Evolutionary conservation across 805 yeast species (phyloP).

Genomic region (Ogataea henricii): DNA sequence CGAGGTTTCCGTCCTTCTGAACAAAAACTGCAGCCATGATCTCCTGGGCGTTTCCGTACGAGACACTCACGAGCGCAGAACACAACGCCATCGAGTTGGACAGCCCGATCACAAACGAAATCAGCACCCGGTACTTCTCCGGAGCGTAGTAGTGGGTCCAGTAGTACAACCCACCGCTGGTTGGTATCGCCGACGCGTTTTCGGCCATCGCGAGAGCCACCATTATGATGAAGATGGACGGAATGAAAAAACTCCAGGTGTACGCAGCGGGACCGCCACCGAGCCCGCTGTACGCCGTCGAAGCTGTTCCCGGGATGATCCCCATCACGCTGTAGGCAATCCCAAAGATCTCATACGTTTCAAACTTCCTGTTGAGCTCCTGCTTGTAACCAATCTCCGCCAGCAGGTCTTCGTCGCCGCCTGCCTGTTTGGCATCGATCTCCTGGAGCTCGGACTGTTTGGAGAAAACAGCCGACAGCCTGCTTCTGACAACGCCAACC

Average conservation of each 20-base stretch:
- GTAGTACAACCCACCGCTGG: conserved; percentile 73
- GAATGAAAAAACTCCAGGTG: conserved; percentile 73
- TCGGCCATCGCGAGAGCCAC: conserved; percentile 69
- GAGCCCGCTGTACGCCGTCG: conserved; percentile 53
- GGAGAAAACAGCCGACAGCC: conserved; percentile 7
- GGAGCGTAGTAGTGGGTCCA: conserved; percentile 73
- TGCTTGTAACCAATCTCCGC: conserved; percentile 70
- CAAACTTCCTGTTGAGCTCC: conserved; percentile 61
- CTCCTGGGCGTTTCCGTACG: conserved; percentile 66
- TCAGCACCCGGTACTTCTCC: conserved; percentile 46
- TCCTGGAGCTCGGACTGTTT: conserved; percentile 25
- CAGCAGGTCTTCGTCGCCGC: conserved; percentile 38
- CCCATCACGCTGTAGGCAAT: conserved; percentile 79
- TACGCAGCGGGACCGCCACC: conserved; percentile 65
- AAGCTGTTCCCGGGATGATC: conserved; percentile 61
- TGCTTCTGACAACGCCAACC: background rate
- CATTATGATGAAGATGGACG: conserved; percentile 54
- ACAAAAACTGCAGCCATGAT: conserved; percentile 57
- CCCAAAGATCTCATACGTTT: conserved; percentile 65
- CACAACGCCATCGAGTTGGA: conserved; percentile 67
- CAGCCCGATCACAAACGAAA: conserved; percentile 66
- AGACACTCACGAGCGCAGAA: conserved; percentile 66
- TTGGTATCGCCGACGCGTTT: conserved; percentile 65
- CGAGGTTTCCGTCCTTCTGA: conserved; percentile 53
- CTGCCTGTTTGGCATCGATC: conserved; percentile 30